These are phyloP conservation scores for Mortierella claussenii DNA, from an alignment of 192 early-diverging fungal species.

Conservation along the genomic window DNA sequence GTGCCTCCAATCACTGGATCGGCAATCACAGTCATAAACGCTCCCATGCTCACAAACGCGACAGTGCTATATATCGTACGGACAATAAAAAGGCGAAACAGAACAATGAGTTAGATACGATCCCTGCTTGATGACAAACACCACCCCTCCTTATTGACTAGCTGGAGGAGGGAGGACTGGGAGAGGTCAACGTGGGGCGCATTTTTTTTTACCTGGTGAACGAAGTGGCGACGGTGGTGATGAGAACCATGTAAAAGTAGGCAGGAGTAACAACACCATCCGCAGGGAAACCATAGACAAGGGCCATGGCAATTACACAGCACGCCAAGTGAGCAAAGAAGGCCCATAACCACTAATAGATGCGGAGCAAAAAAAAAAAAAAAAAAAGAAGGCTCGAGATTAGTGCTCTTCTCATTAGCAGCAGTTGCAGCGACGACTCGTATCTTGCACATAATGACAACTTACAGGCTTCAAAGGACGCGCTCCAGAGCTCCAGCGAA, in stretches of 20 bases:
- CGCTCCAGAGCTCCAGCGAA: slow-evolving; percentile 91
- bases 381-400: too few relatives aligned
- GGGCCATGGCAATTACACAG: slow-evolving; percentile 84
- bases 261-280: slow-evolving; percentile 65
- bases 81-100: background rate
- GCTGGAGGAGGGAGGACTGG: too few relatives aligned
- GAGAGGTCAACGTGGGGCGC: too few relatives aligned
- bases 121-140: too few relatives aligned
- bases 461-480: slow-evolving; percentile 85
- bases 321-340: slow-evolving; percentile 88
- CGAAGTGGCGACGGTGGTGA: slow-evolving; percentile 82
- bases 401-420: too few relatives aligned
- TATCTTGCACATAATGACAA: too few relatives aligned
- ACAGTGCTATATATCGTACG: slow-evolving; percentile 49
- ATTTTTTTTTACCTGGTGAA: slow-evolving; percentile 70
- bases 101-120: background rate
- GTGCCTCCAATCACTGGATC: slow-evolving; percentile 96
- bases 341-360: slow-evolving; percentile 82
- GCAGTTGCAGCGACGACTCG: too few relatives aligned
- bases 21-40: slow-evolving; percentile 94
- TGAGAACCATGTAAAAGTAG: slow-evolving; percentile 85
- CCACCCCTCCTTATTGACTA: too few relatives aligned
- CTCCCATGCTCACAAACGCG: slow-evolving; percentile 88
- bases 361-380: background rate
- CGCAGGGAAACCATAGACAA: slow-evolving; percentile 82